Base-by-base conservation (phyloP, 2,329 filamentous ascomycete genomes). In the Ophiostoma sp. region DNA sequence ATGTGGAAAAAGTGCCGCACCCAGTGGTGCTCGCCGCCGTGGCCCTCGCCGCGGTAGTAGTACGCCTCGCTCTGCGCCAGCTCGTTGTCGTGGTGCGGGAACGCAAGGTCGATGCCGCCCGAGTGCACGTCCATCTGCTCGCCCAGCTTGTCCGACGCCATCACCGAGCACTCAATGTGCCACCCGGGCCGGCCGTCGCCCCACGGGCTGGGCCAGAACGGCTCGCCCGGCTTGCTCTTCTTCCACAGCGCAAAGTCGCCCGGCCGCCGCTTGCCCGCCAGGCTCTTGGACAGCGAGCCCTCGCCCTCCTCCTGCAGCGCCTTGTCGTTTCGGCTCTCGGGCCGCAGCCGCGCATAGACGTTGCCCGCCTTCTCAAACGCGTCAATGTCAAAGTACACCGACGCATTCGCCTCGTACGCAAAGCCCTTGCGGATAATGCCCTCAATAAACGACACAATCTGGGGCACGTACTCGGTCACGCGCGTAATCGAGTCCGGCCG, bases 1-100 rank as follows among this genome's bases (percentile, higher is more conserved):
- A 90, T 91, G 77, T 91, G 89, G 23, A 92, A 76, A 78, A 92
- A 92, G 79, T 92, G 91, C 76, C 91, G 91, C 69, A 90, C 86
- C 89, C 89, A 92, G 65, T 67, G 70, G 71, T 72, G 71, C 71
- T 72, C 69, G 60, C 67, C 72, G 52, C 31, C 52, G 69, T 82
- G 80, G 64, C 77, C 77, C 67, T 57, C 44, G 33, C 44, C 54
- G 20, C 79, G 79, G 71, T 74, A 66, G 85, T 86, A 91, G 76
- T 89, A 91, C 6, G 89, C 89, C 77, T 91, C 89, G 70, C 86
- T 89, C 76, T 92, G 90, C 4, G 89, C 90, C 70, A 92, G 80
- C 76, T 91, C 89, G 74, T 90, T 91, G 78, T 89, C 89, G 77
- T 76, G 76, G 71, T 76, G 76, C 35, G 76, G 75, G 66, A 76